A percentile compares a stretch with the other conserved stretches of the same genome.
Evolutionary conservation across 495 filamentous ascomycete species (phyloP).

Genomic region (Penicilliopsis zonata): DNA sequence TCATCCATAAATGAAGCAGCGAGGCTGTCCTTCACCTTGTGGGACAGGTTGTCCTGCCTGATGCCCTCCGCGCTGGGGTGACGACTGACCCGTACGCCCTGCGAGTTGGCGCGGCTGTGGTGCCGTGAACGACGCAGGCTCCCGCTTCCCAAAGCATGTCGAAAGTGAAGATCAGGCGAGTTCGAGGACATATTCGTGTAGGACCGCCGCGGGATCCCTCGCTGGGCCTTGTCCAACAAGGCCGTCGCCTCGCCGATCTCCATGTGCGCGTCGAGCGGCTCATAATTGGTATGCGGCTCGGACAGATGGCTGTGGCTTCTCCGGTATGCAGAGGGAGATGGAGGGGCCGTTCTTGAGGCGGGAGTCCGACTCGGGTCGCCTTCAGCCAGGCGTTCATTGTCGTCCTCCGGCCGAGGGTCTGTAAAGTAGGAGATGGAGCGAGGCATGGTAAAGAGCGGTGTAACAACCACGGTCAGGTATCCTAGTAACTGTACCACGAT

Average conservation of each 20-base stretch:
- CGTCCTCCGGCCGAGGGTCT: not conserved
- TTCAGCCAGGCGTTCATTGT: not conserved
- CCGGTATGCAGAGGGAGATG: conserved; percentile 24
- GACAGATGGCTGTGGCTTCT: conserved; percentile 22
- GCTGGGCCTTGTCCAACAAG: conserved; percentile 14
- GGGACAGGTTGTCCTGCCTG: conserved; percentile 26
- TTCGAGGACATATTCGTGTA: conserved; percentile 26
- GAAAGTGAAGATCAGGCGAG: conserved; percentile 16
- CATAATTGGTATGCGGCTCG: conserved; percentile 26
- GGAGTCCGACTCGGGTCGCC: not conserved
- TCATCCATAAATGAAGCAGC: conserved; percentile 56
- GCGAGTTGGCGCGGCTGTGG: conserved; percentile 57
- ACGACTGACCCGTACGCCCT: conserved; percentile 39
- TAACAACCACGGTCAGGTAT: not conserved
- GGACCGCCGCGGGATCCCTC: conserved; percentile 20
- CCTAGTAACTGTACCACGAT: not conserved
- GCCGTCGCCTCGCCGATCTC: conserved; percentile 27
- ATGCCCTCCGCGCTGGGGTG: conserved; percentile 28
- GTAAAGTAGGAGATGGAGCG: conserved; percentile 1
- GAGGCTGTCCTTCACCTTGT: conserved; percentile 45
- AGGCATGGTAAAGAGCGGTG: not conserved
- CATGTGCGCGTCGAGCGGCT: conserved; percentile 22
- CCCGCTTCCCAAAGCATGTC: conserved; percentile 20
- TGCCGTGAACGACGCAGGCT: conserved; percentile 43
- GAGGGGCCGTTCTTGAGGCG: conserved; percentile 23